Evolutionary conservation across 2,329 filamentous ascomycete species (phyloP), one percentile per base, ranked within the genome.

Genomic region (Aureobasidium sp.): DNA sequence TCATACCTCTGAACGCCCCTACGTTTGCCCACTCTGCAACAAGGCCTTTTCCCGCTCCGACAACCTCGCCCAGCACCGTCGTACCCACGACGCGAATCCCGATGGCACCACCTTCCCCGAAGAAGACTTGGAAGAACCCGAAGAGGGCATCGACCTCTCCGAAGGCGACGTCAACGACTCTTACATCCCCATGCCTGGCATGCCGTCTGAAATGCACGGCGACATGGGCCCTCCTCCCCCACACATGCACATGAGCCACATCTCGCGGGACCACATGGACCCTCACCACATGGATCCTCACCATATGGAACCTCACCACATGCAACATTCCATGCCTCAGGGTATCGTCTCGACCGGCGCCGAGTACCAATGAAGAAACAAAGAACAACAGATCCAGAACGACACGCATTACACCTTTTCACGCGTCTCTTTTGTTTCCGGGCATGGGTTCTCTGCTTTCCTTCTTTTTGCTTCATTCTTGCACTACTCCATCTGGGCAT

Each of bases 41-140:
- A 97, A 97, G 82, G 93, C 93, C 67, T 99, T 99, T 77, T 97
- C 94, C 64, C 84, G 94, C 78, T 97, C 93, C 72, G 94, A 99
- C 80, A 99, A 99, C 76, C 88, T 99, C 77, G 94, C 94, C 76
- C 94, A 99, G 89, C 86, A 89, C 76, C 82, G 81, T 73, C 82
- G 82, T 70, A 97, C 91, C 69, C 93, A 97, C 77, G 95, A 96
- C 80, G 80, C 82, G 52, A 83, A 84, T 68, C 79, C 82, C 64
- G 82, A 85, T 67, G 84, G 82, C 66, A 50, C 57, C 9, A 78
- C 81, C 68, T 79, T 88, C 83, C 74, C 87, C 62, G 91, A 93
- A 62, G 91, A 96, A 68, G 91, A 95, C 49, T 85, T 93, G 67
- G 91, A 96, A 70, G 89, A 94, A 60, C 90, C 93, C 64, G 91